phyloP scores from a whole-genome alignment of 2,329 filamentous ascomycete species.

The Talaromyces sp. region DNA sequence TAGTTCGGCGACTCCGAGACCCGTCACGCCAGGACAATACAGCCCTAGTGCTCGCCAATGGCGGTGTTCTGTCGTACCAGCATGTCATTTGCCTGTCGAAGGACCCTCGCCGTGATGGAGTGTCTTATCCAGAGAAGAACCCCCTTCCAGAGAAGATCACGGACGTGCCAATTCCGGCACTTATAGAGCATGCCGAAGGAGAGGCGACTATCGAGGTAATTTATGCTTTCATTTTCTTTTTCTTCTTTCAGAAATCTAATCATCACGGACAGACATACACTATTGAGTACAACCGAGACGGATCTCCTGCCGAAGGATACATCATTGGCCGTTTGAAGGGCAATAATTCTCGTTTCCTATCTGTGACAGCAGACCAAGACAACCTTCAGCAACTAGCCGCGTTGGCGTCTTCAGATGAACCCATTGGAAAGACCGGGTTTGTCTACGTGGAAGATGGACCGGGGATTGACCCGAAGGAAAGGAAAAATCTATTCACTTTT shows the following conservation, averaged over 20 bases:
- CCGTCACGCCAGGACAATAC: slow-evolving; percentile 36
- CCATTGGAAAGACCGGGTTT: slow-evolving; percentile 4
- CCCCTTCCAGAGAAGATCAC: slow-evolving; percentile 41
- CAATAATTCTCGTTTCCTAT: slow-evolving; percentile 49
- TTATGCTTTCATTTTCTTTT: slow-evolving; percentile 2
- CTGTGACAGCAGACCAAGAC: slow-evolving; percentile 38
- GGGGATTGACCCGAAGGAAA: neutral
- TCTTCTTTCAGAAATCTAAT: neutral
- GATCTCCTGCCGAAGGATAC: slow-evolving; percentile 43
- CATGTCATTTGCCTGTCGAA: slow-evolving; percentile 56
- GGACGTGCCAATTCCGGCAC: slow-evolving; percentile 35
- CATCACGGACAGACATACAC: slow-evolving; percentile 51
- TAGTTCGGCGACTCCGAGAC: slow-evolving; percentile 49
- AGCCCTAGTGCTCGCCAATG: slow-evolving; percentile 61
- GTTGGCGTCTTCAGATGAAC: slow-evolving; percentile 4
- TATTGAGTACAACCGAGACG: slow-evolving; percentile 51
- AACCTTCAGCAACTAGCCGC: neutral
- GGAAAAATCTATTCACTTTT: slow-evolving; percentile 8
- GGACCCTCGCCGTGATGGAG: slow-evolving; percentile 31
- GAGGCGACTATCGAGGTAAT: slow-evolving; percentile 51
- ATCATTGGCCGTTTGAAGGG: slow-evolving; percentile 49
- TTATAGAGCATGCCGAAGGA: slow-evolving; percentile 44
- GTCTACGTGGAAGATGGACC: slow-evolving; percentile 2
- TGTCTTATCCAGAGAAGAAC: slow-evolving; percentile 44
- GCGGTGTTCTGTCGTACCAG: slow-evolving; percentile 61